phyloP scores from a whole-genome alignment of 805 yeast species.

The Zygotorulaspora chibaensis region DNA sequence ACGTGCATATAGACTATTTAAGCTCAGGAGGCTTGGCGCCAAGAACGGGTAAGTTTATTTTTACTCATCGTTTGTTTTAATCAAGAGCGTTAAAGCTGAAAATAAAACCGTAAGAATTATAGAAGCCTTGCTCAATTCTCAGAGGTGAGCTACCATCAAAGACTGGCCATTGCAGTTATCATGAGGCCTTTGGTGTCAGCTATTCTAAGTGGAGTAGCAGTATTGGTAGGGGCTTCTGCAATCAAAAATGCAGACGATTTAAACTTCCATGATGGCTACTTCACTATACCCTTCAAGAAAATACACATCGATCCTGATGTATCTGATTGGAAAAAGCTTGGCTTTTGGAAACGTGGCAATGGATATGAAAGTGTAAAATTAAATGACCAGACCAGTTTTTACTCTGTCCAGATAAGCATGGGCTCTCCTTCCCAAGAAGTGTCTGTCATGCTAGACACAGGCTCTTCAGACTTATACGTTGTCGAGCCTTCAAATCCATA shows the following conservation, averaged over 20 bases:
- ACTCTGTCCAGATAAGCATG: constrained; percentile 42
- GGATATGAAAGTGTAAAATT: background rate
- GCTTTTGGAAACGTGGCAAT: background rate
- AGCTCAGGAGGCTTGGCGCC: too few species aligned
- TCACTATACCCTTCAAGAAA: background rate
- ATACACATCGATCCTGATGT: background rate
- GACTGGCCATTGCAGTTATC: too few species aligned
- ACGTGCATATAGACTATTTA: too few species aligned
- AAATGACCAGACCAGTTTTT: constrained; percentile 31
- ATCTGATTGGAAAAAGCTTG: background rate
- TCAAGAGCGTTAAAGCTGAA: too few species aligned
- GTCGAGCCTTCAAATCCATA: constrained; percentile 46
- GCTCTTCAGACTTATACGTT: constrained; percentile 65
- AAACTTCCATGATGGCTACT: background rate
- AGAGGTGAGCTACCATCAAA: too few species aligned
- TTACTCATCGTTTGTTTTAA: too few species aligned
- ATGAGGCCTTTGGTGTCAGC: too few species aligned
- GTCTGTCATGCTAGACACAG: constrained; percentile 64
- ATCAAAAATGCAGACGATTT: too few species aligned
- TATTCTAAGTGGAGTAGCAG: background rate
- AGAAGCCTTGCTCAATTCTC: too few species aligned
- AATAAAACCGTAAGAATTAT: too few species aligned
- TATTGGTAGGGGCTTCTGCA: background rate
- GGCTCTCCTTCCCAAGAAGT: constrained; percentile 60
- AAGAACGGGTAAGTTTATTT: too few species aligned